A percentile compares a stretch with the other conserved stretches of the same genome.
These are phyloP conservation scores for Camellia oleifera DNA, from an alignment of 179 eudicot species.

Conservation along the genomic window DNA sequence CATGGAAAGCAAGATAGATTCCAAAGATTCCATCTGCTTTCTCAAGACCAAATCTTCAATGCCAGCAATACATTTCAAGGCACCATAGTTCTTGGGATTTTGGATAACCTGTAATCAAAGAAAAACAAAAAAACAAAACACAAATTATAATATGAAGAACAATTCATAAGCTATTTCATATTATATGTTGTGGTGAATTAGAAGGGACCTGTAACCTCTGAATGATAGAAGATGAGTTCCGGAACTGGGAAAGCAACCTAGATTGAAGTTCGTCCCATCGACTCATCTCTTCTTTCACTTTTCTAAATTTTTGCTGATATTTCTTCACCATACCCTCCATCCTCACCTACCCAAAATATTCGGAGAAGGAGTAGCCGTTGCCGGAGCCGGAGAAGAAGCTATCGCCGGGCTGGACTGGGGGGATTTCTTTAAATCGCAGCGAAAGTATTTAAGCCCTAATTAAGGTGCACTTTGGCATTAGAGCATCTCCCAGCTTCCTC, in stretches of 20 bases:
- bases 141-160: background rate
- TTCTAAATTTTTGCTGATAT: conserved; percentile 56
- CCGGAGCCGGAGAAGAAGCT: too few relatives aligned
- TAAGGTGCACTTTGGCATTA: too few relatives aligned
- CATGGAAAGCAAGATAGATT: conserved; percentile 47
- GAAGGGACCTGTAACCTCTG: conserved; percentile 52
- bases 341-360: background rate
- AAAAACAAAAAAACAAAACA: background rate
- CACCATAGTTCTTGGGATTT: conserved; percentile 59
- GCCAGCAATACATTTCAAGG: conserved; percentile 58
- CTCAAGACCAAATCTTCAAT: conserved; percentile 47
- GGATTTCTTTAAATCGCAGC: too few relatives aligned
- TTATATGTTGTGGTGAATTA: background rate
- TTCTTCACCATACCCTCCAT: conserved; percentile 78
- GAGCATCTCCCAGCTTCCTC: too few relatives aligned
- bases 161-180: background rate
- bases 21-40: conserved; percentile 81
- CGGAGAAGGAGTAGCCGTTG: too few relatives aligned
- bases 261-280: conserved; percentile 72
- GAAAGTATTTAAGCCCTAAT: too few relatives aligned
- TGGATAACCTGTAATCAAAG: conserved; percentile 48
- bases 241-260: conserved; percentile 59
- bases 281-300: conserved; percentile 52
- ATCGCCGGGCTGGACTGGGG: too few relatives aligned
- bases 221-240: conserved; percentile 60